Percentiles rank a stretch among this genome's conserved stretches.
These are phyloP conservation scores for Rosellinia necatrix DNA, from an alignment of 2,329 filamentous ascomycete species.

Conservation along the genomic window DNA sequence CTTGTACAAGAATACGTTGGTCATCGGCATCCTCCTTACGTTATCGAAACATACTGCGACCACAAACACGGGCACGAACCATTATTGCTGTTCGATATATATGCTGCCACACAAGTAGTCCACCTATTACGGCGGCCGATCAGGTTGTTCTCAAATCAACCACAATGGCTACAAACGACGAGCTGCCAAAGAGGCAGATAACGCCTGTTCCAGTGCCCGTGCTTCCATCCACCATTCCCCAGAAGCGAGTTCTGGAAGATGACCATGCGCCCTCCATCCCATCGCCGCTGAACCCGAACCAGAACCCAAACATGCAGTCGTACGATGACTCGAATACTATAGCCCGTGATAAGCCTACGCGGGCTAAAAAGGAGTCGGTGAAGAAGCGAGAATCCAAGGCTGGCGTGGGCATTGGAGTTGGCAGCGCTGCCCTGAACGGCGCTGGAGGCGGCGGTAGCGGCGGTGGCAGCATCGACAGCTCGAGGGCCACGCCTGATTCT, in stretches of 20 bases:
- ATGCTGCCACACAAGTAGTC: too few relatives aligned
- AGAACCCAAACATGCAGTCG: constrained; percentile 42
- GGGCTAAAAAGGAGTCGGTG: constrained; percentile 67
- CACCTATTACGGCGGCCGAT: constrained; percentile 7
- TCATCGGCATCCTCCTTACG: too few relatives aligned
- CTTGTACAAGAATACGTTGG: too few relatives aligned
- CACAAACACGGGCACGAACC: too few relatives aligned
- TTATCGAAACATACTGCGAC: too few relatives aligned
- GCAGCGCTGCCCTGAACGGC: neutral
- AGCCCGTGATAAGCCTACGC: constrained; percentile 54
- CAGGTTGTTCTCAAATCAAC: neutral
- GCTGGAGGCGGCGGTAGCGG: neutral
- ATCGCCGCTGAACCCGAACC: constrained; percentile 75
- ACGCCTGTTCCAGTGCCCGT: constrained; percentile 37
- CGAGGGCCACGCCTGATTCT: constrained; percentile 62
- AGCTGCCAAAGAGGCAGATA: constrained; percentile 38
- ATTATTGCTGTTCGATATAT: too few relatives aligned
- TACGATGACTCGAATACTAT: constrained; percentile 45
- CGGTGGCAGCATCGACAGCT: constrained; percentile 50
- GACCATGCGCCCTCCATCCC: constrained; percentile 72
- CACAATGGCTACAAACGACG: constrained; percentile 40
- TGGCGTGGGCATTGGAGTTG: constrained; percentile 21
- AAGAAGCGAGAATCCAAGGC: constrained; percentile 71
- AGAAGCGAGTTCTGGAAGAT: constrained; percentile 71
- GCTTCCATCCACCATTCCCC: constrained; percentile 57